Conservation (phyloP, 2,329 filamentous ascomycete species). For the Tolypocladium album region DNA sequence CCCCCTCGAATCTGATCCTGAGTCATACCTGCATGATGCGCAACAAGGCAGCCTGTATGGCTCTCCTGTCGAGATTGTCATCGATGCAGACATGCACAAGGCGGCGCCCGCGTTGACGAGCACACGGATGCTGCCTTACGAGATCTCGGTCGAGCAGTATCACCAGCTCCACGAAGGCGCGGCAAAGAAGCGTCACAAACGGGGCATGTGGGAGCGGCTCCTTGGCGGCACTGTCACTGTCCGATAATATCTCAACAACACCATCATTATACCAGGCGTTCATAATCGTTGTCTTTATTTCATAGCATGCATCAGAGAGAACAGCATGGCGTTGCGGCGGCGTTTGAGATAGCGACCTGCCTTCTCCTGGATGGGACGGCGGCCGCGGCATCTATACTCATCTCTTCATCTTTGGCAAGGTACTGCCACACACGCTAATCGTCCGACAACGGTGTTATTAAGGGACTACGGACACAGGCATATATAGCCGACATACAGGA, state of each 20-base stretch:
- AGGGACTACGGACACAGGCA: constrained; percentile 1
- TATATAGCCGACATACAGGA: background rate
- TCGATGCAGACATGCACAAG: constrained; percentile 28
- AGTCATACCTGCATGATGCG: constrained; percentile 30
- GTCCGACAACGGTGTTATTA: constrained; percentile 2
- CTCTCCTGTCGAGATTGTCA: constrained; percentile 35
- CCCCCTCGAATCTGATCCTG: constrained; percentile 33
- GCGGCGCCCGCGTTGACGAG: constrained; percentile 14
- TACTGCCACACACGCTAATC: background rate
- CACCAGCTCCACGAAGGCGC: constrained; percentile 35
- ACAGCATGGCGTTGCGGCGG: constrained; percentile 7
- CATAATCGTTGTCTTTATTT: background rate
- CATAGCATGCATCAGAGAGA: background rate
- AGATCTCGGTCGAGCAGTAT: constrained; percentile 42
- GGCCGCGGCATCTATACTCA: background rate
- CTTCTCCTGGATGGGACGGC: background rate
- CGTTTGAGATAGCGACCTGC: background rate
- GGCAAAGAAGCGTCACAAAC: constrained; percentile 37
- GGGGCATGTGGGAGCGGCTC: constrained; percentile 43
- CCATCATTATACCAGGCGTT: background rate
- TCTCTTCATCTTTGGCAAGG: background rate
- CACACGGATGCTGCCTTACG: constrained; percentile 38
- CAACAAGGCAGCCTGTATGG: constrained; percentile 33
- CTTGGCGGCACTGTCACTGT: constrained; percentile 34
- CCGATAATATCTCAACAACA: constrained; percentile 15